Evolutionary conservation across 176 grass and related monocot genomes (phyloP), one percentile per base, ranked within the genome.

Genomic region (Carex parvula): DNA sequence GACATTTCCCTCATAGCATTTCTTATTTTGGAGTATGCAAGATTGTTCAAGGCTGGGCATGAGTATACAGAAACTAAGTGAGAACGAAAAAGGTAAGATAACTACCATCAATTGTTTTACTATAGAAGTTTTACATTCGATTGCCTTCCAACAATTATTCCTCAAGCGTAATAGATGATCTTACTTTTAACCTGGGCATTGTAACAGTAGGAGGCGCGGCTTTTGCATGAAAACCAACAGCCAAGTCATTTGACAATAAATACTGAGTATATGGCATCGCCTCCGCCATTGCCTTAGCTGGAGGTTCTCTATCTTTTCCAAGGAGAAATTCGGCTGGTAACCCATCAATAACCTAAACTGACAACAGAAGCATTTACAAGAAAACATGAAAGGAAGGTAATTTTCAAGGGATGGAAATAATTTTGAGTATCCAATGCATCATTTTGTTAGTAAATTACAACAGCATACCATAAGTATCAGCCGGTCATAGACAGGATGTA

Each of bases 121-220:
- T 29, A 64, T 64, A 21, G 61, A 24, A 64, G 9, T 30, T 64
- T 13, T 64, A 30, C 4, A 64, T 30, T 64, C 4, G 11, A 64
- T 69, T 69, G 3, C 3, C 35, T 12, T 22, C 69, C 16, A 21
- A 72, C 18, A 22, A 22, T 46, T 9, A 55, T 21, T 24, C 54
- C 50, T 81, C 42, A 68, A 44, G 11, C n/a, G n/a, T n/a, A n/a
- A n/a, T 64, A 86, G 0, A 55, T 24, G 79, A 44, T 15, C 69
- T 60, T 95, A 98, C 91, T 87, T 98, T 98, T 71, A 98, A 78
- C n/a, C 93, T 83, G 80, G 93, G 96, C 93, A 95, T 93, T 24
- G 93, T 98, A 71, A 98, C 93, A 2, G 96, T 95, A 48, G 93
- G 96, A 89, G 96, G 91, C 75, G 89, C 96, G 93, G 96, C 96